Evolutionary conservation across 805 yeast genomes (phyloP).

Genomic region (Candida germanica): DNA sequence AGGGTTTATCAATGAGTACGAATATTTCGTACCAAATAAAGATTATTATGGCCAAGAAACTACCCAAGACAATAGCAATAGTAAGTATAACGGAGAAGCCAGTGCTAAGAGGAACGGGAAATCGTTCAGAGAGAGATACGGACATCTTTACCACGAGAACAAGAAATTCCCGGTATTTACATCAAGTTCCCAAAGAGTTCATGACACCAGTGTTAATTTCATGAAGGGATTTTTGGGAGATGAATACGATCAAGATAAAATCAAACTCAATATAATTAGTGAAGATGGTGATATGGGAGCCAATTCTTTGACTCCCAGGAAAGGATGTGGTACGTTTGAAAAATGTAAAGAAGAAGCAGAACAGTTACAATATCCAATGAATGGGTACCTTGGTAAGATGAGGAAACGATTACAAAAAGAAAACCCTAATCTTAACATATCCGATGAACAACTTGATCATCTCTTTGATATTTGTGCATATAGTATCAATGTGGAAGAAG

Average conservation of each 20-base stretch:
- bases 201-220: constrained; percentile 53
- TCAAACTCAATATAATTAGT: constrained; percentile 37
- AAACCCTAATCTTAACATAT: constrained; percentile 42
- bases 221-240: constrained; percentile 57
- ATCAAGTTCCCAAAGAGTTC: constrained; percentile 52
- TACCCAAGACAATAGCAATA: constrained; percentile 37
- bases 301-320: constrained; percentile 55
- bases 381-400: constrained; percentile 52
- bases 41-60: constrained; percentile 48
- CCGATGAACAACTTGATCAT: constrained; percentile 47
- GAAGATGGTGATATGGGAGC: constrained; percentile 52
- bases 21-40: constrained; percentile 42
- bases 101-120: constrained; percentile 50
- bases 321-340: constrained; percentile 40
- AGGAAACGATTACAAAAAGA: constrained; percentile 15
- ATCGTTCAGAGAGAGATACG: constrained; percentile 47
- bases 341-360: constrained; percentile 15
- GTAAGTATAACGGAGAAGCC: constrained; percentile 50
- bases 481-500: constrained; percentile 69
- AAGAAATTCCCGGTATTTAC: constrained; percentile 49
- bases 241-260: constrained; percentile 24
- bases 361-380: constrained; percentile 31
- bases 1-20: constrained; percentile 50
- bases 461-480: constrained; percentile 68
- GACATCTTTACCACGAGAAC: constrained; percentile 34